Conservation (phyloP, 495 filamentous ascomycete species). For the Recurvomyces mirabilis region DNA sequence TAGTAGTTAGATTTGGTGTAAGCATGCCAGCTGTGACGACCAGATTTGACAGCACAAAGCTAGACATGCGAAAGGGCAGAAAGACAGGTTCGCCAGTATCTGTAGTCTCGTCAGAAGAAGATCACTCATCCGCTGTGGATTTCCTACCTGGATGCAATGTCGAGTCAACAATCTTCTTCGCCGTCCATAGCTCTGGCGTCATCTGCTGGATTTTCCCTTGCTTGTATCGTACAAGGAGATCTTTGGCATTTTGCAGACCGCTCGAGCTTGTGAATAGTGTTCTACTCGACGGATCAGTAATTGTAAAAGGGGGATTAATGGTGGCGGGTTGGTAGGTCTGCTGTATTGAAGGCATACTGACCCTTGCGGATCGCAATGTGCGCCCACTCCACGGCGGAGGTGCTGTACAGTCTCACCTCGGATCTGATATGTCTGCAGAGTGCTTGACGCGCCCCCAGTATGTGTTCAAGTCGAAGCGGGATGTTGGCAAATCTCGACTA, state of each 20-base stretch:
- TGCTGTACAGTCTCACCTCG: conserved; percentile 65
- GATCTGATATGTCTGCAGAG: conserved; percentile 81
- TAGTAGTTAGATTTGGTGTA: conserved; percentile 69
- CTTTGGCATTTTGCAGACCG: conserved; percentile 74
- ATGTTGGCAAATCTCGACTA: conserved; percentile 70
- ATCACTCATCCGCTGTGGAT: conserved; percentile 2
- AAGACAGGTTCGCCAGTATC: conserved; percentile 89
- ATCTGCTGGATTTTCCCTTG: conserved; percentile 59
- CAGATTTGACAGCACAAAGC: conserved; percentile 86
- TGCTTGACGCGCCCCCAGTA: conserved; percentile 94
- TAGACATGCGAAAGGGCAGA: conserved; percentile 93
- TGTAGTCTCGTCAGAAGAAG: conserved; percentile 23
- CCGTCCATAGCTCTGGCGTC: conserved; percentile 84
- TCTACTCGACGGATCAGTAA: conserved; percentile 33
- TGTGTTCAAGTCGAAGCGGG: conserved; percentile 81
- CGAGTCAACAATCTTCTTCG: conserved; percentile 94
- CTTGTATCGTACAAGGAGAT: conserved; percentile 69
- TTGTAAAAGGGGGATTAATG: not conserved
- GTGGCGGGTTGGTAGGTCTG: not conserved
- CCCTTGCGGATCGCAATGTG: conserved; percentile 1
- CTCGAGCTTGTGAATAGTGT: conserved; percentile 65
- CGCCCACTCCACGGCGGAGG: too few relatives aligned
- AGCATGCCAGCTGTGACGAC: conserved; percentile 98
- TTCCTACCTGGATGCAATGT: conserved; percentile 77
- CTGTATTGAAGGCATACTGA: conserved; percentile 8